Percentiles rank a stretch among this genome's conserved stretches.
Conservation (phyloP, 2,329 filamentous ascomycete genomes). For the Zopfia rhizophila region DNA sequence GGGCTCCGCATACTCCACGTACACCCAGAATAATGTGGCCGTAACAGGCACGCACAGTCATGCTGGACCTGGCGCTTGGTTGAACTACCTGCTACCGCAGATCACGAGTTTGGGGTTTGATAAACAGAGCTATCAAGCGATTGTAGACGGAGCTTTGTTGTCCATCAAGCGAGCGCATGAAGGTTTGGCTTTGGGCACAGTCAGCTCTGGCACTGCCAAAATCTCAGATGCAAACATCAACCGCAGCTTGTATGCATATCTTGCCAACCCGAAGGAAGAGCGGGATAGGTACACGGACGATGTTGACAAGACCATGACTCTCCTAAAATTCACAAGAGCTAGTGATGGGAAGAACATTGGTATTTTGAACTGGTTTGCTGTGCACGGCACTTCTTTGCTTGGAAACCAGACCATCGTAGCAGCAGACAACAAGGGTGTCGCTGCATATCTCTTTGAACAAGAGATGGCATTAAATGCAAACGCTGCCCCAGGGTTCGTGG, state of each 20-base stretch:
- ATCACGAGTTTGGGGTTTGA: conserved; percentile 89
- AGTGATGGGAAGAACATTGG: conserved; percentile 82
- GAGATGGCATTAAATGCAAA: conserved; percentile 62
- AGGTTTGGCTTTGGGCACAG: conserved; percentile 73
- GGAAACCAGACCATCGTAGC: conserved; percentile 91
- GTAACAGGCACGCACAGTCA: conserved; percentile 95
- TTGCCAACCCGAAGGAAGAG: conserved; percentile 83
- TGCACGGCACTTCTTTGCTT: conserved; percentile 90
- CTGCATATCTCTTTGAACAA: conserved; percentile 84
- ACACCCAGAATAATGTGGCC: conserved; percentile 83
- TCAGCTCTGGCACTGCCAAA: conserved; percentile 75
- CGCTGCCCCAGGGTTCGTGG: conserved; percentile 76
- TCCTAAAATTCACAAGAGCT: conserved; percentile 79
- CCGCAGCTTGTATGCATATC: conserved; percentile 86
- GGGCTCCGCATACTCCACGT: conserved; percentile 77
- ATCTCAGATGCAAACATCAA: conserved; percentile 86
- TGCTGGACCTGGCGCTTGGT: conserved; percentile 89
- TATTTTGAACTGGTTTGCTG: conserved; percentile 88
- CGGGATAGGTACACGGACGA: conserved; percentile 73
- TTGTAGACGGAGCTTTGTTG: conserved; percentile 84
- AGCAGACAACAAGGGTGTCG: conserved; percentile 97
- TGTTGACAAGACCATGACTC: conserved; percentile 80
- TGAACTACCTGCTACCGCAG: conserved; percentile 93
- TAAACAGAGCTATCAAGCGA: conserved; percentile 85
- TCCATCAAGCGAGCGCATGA: conserved; percentile 86